These are phyloP conservation scores for Ascochyta pisi DNA, from an alignment of 2,329 filamentous ascomycete genomes.

Conservation along the genomic window DNA sequence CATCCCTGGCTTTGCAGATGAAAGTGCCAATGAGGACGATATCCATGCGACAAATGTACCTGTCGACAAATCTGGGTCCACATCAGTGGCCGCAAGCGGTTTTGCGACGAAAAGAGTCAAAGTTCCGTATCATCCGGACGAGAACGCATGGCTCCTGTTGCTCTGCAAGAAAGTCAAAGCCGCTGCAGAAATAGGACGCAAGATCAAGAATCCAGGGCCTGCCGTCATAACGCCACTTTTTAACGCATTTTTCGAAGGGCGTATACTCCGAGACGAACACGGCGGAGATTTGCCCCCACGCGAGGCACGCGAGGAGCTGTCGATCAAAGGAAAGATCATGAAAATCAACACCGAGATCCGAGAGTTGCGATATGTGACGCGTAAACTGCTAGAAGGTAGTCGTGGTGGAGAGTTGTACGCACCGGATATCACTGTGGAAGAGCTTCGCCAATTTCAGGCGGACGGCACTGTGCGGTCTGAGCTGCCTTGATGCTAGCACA, in stretches of 20 bases:
- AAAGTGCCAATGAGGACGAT: neutral
- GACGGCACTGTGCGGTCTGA: neutral
- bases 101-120: neutral
- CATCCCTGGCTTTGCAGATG: neutral
- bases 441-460: neutral
- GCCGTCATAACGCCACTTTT: neutral
- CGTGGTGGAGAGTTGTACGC: neutral
- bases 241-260: neutral
- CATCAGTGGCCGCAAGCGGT: neutral
- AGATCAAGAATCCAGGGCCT: conserved; percentile 3
- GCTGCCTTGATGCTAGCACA: neutral
- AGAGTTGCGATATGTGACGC: neutral
- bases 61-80: neutral
- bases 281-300: neutral
- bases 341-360: neutral
- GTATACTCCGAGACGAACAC: neutral
- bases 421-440: neutral
- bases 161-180: conserved; percentile 19
- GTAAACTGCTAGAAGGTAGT: neutral
- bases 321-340: neutral
- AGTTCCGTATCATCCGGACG: conserved; percentile 10
- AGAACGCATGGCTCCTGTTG: conserved; percentile 25
- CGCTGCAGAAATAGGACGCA: conserved; percentile 3
- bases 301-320: neutral
- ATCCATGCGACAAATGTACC: neutral